Evolutionary conservation across 1,284 basidiomycete genomes (phyloP), one percentile per base, ranked within the genome.

Genomic region (Fomitopsis betulina): DNA sequence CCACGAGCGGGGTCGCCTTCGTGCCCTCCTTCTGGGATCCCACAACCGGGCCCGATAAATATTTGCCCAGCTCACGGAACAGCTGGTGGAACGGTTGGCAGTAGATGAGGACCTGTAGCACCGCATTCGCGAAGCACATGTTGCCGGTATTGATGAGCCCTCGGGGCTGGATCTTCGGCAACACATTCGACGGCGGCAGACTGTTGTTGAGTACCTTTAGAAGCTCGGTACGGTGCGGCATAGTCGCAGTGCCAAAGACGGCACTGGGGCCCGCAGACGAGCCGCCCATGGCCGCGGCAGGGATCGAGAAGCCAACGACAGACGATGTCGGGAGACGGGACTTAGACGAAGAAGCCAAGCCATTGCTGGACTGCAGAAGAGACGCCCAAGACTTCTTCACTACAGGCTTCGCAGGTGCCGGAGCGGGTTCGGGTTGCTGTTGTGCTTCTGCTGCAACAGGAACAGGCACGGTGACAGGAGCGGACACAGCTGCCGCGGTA

Each of bases 51-150:
- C 70, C 68, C 32, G 67, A 38, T n/a, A 79, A 62, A 43, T 85
- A 70, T 67, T 78, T 79, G 30, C 84, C 87, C 5, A 98, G 75
- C 61, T 91, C 86, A 38, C 76, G 79, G 68, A 98, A 91, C 54
- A 98, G 75, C 53, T 82, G 81, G 67, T 88, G 87, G 73, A 98
- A 97, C 1, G 92, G 93, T 15, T 85, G 82, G 67, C 91, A 95
- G 73, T 95, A 96, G 1, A 96, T 84, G 21, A 99, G 81, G 1
- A 93, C 86, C 75, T 98, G 96, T 25, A 98, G 76, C 33, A 98
- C 91, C 0, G 94, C 89, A 68, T 98, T 98, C 54, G 96, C 95
- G 71, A 98, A 99, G 74, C 96, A 99, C 85, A 98, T 91, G 75
- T 99, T 99, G 9, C 96, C 96, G 5, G 87, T 91, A 75, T 98